These are phyloP conservation scores for Articulospora tetracladia DNA, from an alignment of 495 filamentous ascomycete species.

Conservation along the genomic window DNA sequence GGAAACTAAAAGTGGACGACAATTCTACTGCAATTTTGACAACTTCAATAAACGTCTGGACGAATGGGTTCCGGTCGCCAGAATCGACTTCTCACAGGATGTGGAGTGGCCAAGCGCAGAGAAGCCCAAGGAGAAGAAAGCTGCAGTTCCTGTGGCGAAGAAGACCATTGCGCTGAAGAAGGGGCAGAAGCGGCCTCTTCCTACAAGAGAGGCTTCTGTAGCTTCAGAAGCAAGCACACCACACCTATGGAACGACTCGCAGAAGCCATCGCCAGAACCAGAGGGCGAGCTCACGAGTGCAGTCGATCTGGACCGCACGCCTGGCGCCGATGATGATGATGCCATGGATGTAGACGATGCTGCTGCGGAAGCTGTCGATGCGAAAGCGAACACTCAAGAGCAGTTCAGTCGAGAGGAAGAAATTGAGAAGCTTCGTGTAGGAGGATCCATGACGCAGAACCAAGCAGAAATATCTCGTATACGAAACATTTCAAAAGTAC, in stretches of 20 bases:
- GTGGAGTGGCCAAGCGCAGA: slow-evolving; percentile 55
- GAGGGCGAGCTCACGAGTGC: slow-evolving; percentile 15
- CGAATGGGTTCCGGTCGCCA: slow-evolving; percentile 81
- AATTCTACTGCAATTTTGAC: slow-evolving; percentile 96
- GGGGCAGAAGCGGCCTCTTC: slow-evolving; percentile 46
- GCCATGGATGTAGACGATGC: slow-evolving; percentile 63
- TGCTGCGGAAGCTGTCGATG: slow-evolving; percentile 34
- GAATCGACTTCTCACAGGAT: slow-evolving; percentile 71
- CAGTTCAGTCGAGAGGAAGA: slow-evolving; percentile 84
- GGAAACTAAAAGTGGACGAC: slow-evolving; percentile 75
- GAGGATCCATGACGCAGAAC: slow-evolving; percentile 97
- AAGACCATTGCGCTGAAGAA: slow-evolving; percentile 47
- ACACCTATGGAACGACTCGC: slow-evolving; percentile 24
- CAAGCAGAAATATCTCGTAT: slow-evolving; percentile 96
- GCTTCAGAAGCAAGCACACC: slow-evolving; percentile 25
- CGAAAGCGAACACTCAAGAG: slow-evolving; percentile 37
- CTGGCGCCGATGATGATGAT: slow-evolving; percentile 43
- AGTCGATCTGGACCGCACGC: slow-evolving; percentile 22
- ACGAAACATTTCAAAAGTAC: slow-evolving; percentile 84
- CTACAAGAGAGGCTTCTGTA: slow-evolving; percentile 24
- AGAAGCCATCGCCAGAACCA: slow-evolving; percentile 17
- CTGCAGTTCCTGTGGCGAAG: slow-evolving; percentile 32
- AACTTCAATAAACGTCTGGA: slow-evolving; percentile 99
- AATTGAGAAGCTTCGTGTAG: slow-evolving; percentile 89
- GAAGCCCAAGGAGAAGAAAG: slow-evolving; percentile 51